Evolutionary conservation across 768 basidiomycete species (phyloP).

Genomic region (Lactifluus piperatus): DNA sequence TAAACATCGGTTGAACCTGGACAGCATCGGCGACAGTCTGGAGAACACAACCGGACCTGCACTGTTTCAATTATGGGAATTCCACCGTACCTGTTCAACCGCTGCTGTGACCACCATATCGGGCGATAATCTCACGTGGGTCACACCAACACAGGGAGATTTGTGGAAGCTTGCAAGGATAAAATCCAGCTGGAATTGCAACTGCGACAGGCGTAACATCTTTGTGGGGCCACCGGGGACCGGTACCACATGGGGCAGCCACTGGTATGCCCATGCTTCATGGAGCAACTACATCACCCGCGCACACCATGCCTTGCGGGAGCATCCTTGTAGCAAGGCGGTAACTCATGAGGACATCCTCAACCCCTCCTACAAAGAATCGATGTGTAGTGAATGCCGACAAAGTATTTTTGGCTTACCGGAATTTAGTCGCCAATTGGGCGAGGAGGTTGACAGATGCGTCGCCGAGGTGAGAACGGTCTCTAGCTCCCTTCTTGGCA

Average conservation of each 20-base stretch:
- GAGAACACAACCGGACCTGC: not conserved
- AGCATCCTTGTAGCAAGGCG: not conserved
- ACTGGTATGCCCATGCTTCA: not conserved
- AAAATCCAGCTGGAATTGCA: not conserved
- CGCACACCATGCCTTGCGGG: not conserved
- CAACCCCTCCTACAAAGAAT: not conserved
- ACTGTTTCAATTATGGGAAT: not conserved
- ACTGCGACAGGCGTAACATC: not conserved
- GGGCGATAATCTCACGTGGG: not conserved
- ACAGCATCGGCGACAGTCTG: not conserved
- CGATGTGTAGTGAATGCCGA: not conserved
- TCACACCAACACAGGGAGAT: not conserved
- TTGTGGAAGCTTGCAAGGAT: not conserved
- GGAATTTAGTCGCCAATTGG: not conserved
- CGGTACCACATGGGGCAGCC: too few species aligned
- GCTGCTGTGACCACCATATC: not conserved
- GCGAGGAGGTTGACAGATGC: not conserved
- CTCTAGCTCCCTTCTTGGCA: not conserved
- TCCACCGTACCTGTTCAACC: constrained; percentile 1
- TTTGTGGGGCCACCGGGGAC: not conserved
- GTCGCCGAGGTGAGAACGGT: not conserved
- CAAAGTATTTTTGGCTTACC: not conserved
- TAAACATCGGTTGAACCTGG: not conserved
- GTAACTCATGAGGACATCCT: not conserved
- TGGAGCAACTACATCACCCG: not conserved